Evolutionary conservation across 2,329 filamentous ascomycete genomes (phyloP).

Genomic region (Colletotrichum viniferum): DNA sequence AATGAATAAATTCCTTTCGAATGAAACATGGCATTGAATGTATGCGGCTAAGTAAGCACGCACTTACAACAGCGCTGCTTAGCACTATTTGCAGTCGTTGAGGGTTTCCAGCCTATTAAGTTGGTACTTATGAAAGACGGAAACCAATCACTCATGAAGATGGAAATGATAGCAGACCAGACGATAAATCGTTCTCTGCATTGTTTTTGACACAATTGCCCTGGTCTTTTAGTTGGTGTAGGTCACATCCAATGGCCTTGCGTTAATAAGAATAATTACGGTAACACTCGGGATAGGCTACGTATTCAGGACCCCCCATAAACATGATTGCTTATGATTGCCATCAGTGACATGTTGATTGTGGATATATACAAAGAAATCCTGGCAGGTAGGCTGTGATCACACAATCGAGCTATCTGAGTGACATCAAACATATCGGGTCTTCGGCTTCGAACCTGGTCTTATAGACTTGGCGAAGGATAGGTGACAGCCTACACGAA

Average conservation of each 20-base stretch:
- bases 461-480: not conserved
- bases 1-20: too few species aligned
- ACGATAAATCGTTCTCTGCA: too few species aligned
- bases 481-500: fast-evolving
- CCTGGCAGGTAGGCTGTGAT: not conserved
- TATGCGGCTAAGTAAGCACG: not conserved
- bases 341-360: not conserved
- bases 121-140: too few species aligned
- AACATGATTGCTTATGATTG: not conserved
- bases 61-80: too few species aligned
- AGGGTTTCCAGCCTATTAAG: too few species aligned
- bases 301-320: not conserved
- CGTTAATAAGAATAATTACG: not conserved
- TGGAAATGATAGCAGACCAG: not conserved
- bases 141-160: not conserved
- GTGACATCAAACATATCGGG: not conserved
- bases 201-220: not conserved
- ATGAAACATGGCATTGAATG: not conserved
- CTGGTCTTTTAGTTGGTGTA: not conserved
- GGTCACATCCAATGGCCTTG: not conserved
- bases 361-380: not conserved
- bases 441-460: not conserved
- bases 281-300: not conserved
- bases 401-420: not conserved
- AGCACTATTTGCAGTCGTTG: too few species aligned